Conservation (phyloP, 2,329 filamentous ascomycete species). For the Neopestalotiopsis sp. region DNA sequence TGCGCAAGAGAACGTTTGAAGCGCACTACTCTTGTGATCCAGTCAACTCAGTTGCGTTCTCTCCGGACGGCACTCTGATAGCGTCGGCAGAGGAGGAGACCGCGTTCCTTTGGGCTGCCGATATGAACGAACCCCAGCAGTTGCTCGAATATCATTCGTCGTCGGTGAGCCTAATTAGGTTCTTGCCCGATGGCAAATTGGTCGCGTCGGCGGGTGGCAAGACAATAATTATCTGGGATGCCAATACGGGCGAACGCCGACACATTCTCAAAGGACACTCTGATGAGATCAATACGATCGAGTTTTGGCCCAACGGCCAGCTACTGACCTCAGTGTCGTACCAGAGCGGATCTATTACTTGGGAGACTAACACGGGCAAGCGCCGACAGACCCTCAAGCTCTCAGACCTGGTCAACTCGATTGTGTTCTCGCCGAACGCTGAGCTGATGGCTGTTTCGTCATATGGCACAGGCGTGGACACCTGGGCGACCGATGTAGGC, state of each 20-base stretch:
- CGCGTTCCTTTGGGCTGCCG: no score
- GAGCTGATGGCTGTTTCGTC: background rate
- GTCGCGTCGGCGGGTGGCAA: background rate
- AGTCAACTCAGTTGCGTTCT: background rate
- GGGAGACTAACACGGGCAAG: background rate
- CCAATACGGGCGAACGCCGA: background rate
- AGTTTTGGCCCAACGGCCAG: background rate
- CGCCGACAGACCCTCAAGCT: background rate
- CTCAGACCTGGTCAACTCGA: background rate
- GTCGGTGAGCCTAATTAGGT: no score
- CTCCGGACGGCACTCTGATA: background rate
- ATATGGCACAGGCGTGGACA: background rate
- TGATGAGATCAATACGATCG: background rate
- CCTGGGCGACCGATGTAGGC: background rate
- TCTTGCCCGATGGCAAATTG: no score
- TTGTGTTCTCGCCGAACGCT: background rate
- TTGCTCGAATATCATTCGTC: no score
- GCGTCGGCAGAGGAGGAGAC: no score
- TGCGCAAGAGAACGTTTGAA: slow-evolving; percentile 18
- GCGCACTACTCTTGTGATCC: background rate
- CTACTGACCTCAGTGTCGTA: background rate
- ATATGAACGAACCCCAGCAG: no score
- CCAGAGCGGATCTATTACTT: background rate
- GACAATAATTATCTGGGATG: background rate
- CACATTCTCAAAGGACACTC: background rate